phyloP scores from a whole-genome alignment of 2,329 filamentous ascomycete species.

The Clarireedia sp. region DNA sequence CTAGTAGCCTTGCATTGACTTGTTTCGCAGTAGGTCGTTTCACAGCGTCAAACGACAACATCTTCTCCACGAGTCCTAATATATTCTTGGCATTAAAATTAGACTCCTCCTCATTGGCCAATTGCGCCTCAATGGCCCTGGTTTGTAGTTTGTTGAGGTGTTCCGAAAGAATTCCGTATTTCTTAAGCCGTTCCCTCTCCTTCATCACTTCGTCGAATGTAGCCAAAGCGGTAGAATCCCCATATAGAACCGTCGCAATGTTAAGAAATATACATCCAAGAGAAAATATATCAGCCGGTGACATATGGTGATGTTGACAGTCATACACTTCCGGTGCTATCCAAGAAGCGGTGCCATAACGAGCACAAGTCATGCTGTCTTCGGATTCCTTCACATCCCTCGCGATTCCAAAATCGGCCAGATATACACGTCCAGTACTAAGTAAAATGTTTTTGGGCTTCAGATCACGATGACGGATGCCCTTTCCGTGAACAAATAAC shows the following conservation, averaged over 20 bases:
- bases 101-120: slow-evolving; percentile 14
- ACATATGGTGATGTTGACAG: slow-evolving; percentile 36
- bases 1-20: slow-evolving; percentile 40
- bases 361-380: slow-evolving; percentile 37
- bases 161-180: slow-evolving; percentile 22
- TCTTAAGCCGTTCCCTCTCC: slow-evolving; percentile 29
- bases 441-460: slow-evolving; percentile 43
- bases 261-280: slow-evolving; percentile 40
- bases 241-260: slow-evolving; percentile 38
- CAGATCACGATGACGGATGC: slow-evolving; percentile 40
- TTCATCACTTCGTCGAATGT: slow-evolving; percentile 35
- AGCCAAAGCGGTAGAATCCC: slow-evolving; percentile 28
- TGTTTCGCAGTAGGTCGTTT: slow-evolving; percentile 43
- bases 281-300: slow-evolving; percentile 41
- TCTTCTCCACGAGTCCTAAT: slow-evolving; percentile 39
- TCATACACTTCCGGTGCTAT: slow-evolving; percentile 37
- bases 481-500: slow-evolving; percentile 24
- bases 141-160: slow-evolving; percentile 13
- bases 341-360: slow-evolving; percentile 36
- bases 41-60: slow-evolving; percentile 43
- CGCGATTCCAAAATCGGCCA: slow-evolving; percentile 43
- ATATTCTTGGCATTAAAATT: slow-evolving; percentile 31
- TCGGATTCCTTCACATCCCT: slow-evolving; percentile 39
- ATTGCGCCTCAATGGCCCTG: slow-evolving; percentile 11
- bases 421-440: slow-evolving; percentile 37